A percentile compares a stretch with the other conserved stretches of the same genome.
phyloP scores from a whole-genome alignment of 306 rosid species.

The Potentilla sterilis region DNA sequence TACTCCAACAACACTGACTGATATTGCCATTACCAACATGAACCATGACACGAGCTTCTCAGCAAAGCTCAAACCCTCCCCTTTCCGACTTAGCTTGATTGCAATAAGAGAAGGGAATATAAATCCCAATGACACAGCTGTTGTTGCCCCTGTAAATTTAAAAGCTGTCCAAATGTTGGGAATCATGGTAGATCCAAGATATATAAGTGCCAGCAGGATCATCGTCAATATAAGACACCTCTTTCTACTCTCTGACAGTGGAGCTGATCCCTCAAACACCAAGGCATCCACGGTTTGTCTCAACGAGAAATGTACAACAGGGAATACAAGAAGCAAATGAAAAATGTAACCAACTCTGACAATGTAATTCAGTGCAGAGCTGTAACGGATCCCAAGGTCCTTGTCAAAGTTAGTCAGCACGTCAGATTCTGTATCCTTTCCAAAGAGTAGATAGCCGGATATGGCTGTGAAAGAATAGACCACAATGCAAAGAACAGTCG shows the following conservation, averaged over 20 bases:
- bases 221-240: slow-evolving; percentile 69
- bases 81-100: slow-evolving; percentile 51
- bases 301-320: slow-evolving; percentile 87
- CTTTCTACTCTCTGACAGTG: slow-evolving; percentile 72
- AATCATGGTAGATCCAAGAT: slow-evolving; percentile 85
- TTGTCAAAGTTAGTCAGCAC: slow-evolving; percentile 78
- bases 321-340: slow-evolving; percentile 93
- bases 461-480: slow-evolving; percentile 75
- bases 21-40: slow-evolving; percentile 63
- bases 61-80: slow-evolving; percentile 43
- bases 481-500: slow-evolving; percentile 64
- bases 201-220: slow-evolving; percentile 69
- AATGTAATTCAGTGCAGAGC: slow-evolving; percentile 63
- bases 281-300: slow-evolving; percentile 74
- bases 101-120: slow-evolving; percentile 79
- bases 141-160: slow-evolving; percentile 92
- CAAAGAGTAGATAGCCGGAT: slow-evolving; percentile 83
- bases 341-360: slow-evolving; percentile 86
- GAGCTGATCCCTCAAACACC: slow-evolving; percentile 71
- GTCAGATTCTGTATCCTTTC: slow-evolving; percentile 78
- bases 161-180: slow-evolving; percentile 97
- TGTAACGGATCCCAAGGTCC: slow-evolving; percentile 80
- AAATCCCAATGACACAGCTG: slow-evolving; percentile 88
- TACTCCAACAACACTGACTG: slow-evolving; percentile 72
- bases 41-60: slow-evolving; percentile 62